Percentiles rank a stretch among this genome's conserved stretches.
Evolutionary conservation across 2,329 filamentous ascomycete genomes (phyloP).

Genomic region (Parafenestella ontariensis): DNA sequence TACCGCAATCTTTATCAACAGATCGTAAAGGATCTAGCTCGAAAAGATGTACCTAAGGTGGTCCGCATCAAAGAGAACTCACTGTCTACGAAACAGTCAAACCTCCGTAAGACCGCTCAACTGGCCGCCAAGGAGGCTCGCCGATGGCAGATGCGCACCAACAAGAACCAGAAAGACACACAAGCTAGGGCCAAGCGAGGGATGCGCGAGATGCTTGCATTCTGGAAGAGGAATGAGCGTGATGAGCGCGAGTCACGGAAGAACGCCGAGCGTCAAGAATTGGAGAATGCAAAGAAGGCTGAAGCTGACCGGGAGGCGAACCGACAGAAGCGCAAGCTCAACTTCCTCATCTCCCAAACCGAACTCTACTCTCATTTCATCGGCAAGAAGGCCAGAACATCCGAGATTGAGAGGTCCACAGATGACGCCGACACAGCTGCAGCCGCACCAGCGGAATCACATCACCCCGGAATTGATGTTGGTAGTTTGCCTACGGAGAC

Average conservation of each 20-base stretch:
- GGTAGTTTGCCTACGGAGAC: slow-evolving; percentile 57
- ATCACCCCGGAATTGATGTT: slow-evolving; percentile 57
- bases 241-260: slow-evolving; percentile 95
- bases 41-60: slow-evolving; percentile 92
- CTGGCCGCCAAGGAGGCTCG: slow-evolving; percentile 96
- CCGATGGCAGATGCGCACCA: slow-evolving; percentile 95
- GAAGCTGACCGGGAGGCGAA: slow-evolving; percentile 98
- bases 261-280: slow-evolving; percentile 91
- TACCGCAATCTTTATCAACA: slow-evolving; percentile 98
- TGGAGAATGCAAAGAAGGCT: slow-evolving; percentile 94
- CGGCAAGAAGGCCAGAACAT: slow-evolving; percentile 98
- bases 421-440: slow-evolving; percentile 69
- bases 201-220: slow-evolving; percentile 99
- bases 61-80: slow-evolving; percentile 88
- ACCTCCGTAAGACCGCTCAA: slow-evolving; percentile 96
- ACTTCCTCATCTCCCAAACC: slow-evolving; percentile 98
- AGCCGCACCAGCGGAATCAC: slow-evolving; percentile 44
- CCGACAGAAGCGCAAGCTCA: slow-evolving; percentile 96
- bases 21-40: slow-evolving; percentile 93
- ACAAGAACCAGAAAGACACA: slow-evolving; percentile 98
- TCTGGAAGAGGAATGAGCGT: slow-evolving; percentile 98
- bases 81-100: slow-evolving; percentile 86
- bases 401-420: slow-evolving; percentile 89
- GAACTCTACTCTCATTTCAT: slow-evolving; percentile 99
- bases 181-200: slow-evolving; percentile 96